Conservation (phyloP, 257 asterid genomes). For the Solanum commersonii region DNA sequence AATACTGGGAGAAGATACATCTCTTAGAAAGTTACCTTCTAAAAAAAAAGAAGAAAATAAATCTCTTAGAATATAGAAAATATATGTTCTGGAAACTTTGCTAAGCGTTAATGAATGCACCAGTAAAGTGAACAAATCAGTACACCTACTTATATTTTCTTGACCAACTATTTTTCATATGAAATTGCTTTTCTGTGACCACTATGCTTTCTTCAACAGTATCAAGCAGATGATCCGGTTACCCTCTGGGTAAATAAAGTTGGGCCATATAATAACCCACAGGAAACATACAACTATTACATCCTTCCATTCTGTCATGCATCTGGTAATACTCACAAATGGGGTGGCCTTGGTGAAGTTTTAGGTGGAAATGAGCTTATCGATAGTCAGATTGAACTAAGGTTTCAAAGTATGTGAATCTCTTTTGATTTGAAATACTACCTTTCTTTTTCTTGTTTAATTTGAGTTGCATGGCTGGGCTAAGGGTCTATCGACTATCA, state of each 20-base stretch:
- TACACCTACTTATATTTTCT: background rate
- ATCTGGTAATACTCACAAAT: slow-evolving; percentile 63
- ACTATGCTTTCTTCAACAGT: slow-evolving; percentile 39
- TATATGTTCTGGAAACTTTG: background rate
- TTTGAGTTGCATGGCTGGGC: background rate
- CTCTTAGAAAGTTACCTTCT: background rate
- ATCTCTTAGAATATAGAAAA: background rate
- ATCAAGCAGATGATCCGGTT: slow-evolving; percentile 60
- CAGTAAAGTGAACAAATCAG: background rate
- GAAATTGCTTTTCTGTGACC: slow-evolving; percentile 10
- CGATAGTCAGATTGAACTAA: slow-evolving; percentile 76
- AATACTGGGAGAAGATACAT: background rate
- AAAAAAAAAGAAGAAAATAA: background rate
- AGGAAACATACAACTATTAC: slow-evolving; percentile 92
- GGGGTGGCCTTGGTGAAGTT: slow-evolving; percentile 99
- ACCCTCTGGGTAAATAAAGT: slow-evolving; percentile 94
- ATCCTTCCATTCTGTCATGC: slow-evolving; percentile 87
- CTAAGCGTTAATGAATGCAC: background rate
- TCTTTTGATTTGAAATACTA: background rate
- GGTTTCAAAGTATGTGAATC: slow-evolving; percentile 53
- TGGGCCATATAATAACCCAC: slow-evolving; percentile 96
- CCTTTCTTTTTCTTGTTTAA: background rate
- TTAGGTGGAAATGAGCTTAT: slow-evolving; percentile 98
- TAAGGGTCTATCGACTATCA: slow-evolving; percentile 5
- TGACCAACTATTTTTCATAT: background rate